phyloP scores from a whole-genome alignment of 2,329 filamentous ascomycete species.

The Calcarisporium arbuscula region DNA sequence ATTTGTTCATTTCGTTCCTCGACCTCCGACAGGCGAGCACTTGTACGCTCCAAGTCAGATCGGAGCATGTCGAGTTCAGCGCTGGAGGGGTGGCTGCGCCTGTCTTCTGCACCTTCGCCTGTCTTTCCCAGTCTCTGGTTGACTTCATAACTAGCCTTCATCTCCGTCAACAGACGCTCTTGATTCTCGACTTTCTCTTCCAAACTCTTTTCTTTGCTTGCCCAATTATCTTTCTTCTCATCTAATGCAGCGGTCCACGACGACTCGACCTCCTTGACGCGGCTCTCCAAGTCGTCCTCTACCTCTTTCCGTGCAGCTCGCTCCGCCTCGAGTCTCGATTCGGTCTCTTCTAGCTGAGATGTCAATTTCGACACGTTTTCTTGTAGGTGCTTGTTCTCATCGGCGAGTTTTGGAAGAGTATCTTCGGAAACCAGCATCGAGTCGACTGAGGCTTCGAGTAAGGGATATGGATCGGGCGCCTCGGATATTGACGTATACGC shows the following conservation, averaged over 20 bases:
- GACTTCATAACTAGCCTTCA: conserved; percentile 96
- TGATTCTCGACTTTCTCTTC: conserved; percentile 95
- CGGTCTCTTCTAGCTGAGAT: conserved; percentile 74
- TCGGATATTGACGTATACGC: conserved; percentile 91
- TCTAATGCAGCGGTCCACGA: conserved; percentile 86
- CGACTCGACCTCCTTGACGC: conserved; percentile 81
- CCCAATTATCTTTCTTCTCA: conserved; percentile 96
- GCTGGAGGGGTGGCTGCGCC: conserved; percentile 63
- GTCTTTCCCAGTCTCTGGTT: conserved; percentile 79
- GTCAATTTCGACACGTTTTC: conserved; percentile 69
- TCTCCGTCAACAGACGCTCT: conserved; percentile 83
- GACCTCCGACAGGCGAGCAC: conserved; percentile 77
- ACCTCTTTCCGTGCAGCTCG: conserved; percentile 64
- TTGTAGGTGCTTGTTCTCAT: conserved; percentile 85
- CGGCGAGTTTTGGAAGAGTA: conserved; percentile 79
- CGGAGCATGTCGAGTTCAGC: conserved; percentile 92
- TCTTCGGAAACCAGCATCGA: conserved; percentile 89
- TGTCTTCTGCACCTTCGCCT: conserved; percentile 53
- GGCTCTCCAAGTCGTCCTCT: conserved; percentile 69
- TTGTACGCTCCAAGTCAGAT: conserved; percentile 86
- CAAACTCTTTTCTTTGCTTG: conserved; percentile 80
- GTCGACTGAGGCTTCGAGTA: conserved; percentile 94
- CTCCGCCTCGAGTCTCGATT: conserved; percentile 74
- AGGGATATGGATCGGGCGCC: conserved; percentile 90
- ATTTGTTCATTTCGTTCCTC: conserved; percentile 93